Percentiles rank a stretch among this genome's conserved stretches.
Evolutionary conservation across 345 rosid species (phyloP).

Genomic region (Ailanthus altissimus): DNA sequence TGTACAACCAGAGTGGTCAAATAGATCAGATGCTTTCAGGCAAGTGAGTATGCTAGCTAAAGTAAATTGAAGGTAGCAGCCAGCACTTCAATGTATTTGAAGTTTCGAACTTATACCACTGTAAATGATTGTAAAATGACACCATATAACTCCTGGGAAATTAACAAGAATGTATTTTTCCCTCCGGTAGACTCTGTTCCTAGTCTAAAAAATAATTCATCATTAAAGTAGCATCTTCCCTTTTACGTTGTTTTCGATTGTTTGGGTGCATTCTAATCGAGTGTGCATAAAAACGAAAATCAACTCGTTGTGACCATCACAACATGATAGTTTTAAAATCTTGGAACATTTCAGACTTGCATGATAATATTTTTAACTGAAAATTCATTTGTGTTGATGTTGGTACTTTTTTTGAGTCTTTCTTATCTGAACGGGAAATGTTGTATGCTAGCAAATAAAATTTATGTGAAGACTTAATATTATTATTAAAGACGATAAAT

Average conservation of each 20-base stretch:
- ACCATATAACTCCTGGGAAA: neutral
- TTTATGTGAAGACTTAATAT: too few species aligned
- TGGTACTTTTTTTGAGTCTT: too few species aligned
- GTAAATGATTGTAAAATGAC: neutral
- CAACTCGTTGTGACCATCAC: neutral
- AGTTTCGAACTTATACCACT: neutral
- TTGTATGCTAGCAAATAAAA: too few species aligned
- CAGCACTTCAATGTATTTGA: neutral
- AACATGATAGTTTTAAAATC: neutral
- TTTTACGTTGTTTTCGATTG: neutral
- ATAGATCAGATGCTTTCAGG: slow-evolving; percentile 68
- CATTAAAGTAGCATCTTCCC: neutral
- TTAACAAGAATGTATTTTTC: neutral
- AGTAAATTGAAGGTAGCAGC: neutral
- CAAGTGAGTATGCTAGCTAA: slow-evolving; percentile 35
- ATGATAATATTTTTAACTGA: too few species aligned
- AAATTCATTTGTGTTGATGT: too few species aligned
- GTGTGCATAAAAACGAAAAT: too few species aligned
- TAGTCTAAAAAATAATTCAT: too few species aligned
- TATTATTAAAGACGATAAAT: too few species aligned
- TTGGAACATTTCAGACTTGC: too few species aligned
- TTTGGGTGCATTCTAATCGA: too few species aligned
- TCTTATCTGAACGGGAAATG: too few species aligned
- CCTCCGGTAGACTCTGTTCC: too few species aligned
- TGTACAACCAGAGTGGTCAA: slow-evolving; percentile 76